phyloP scores from a whole-genome alignment of 2,329 filamentous ascomycete species.

The Aspergillus eucalypticola region DNA sequence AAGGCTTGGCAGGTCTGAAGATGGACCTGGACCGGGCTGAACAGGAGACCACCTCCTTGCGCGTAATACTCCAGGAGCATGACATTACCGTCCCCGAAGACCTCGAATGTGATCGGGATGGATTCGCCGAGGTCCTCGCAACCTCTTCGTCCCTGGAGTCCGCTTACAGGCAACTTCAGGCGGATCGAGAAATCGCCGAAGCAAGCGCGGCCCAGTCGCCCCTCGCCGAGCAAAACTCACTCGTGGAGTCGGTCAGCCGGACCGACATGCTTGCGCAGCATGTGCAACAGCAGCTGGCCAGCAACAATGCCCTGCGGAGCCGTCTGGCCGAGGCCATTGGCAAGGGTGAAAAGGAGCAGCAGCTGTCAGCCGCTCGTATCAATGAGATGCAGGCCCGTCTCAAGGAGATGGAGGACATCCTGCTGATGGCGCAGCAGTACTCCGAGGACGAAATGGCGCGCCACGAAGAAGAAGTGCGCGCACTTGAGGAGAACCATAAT shows the following conservation, averaged over 20 bases:
- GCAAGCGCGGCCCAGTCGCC: slow-evolving; percentile 72
- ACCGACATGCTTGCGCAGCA: slow-evolving; percentile 78
- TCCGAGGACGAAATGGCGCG: slow-evolving; percentile 80
- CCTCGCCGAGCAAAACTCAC: slow-evolving; percentile 66
- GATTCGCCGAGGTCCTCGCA: slow-evolving; percentile 51
- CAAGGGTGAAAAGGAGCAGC: slow-evolving; percentile 81
- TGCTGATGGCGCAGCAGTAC: slow-evolving; percentile 77
- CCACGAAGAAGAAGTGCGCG: slow-evolving; percentile 81
- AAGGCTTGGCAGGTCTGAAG: slow-evolving; percentile 81
- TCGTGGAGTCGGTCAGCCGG: slow-evolving; percentile 71
- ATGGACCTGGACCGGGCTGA: slow-evolving; percentile 96
- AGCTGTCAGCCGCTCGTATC: slow-evolving; percentile 76
- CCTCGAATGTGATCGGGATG: slow-evolving; percentile 48
- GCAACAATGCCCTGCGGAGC: slow-evolving; percentile 71
- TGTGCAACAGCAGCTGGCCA: slow-evolving; percentile 76
- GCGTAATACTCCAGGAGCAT: slow-evolving; percentile 74
- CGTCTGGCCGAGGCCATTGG: slow-evolving; percentile 77
- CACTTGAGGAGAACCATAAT: slow-evolving; percentile 74
- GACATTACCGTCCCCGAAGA: slow-evolving; percentile 73
- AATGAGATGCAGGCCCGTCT: slow-evolving; percentile 79
- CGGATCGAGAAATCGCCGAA: slow-evolving; percentile 64
- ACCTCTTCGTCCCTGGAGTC: slow-evolving; percentile 71
- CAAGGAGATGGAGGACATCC: slow-evolving; percentile 77
- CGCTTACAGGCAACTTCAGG: slow-evolving; percentile 74
- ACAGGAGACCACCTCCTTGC: slow-evolving; percentile 84